These are phyloP conservation scores for Tagetes erecta DNA, from an alignment of 129 eudicot genomes.

Conservation along the genomic window DNA sequence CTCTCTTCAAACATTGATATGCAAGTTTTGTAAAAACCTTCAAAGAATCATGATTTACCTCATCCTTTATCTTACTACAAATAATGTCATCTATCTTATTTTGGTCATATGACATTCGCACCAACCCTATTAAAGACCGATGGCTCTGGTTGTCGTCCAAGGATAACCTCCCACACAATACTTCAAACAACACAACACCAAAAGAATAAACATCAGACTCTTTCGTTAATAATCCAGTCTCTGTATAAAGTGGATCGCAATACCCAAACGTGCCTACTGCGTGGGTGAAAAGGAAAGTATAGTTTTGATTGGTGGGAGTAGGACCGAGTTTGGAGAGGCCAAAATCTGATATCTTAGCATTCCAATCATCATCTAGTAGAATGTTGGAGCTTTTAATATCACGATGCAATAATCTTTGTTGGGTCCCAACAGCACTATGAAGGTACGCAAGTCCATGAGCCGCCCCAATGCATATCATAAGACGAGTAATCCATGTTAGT, in stretches of 20 bases:
- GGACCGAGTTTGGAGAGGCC: slow-evolving; percentile 22
- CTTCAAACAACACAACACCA: slow-evolving; percentile 33
- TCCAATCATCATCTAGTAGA: slow-evolving; percentile 25
- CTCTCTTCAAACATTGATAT: slow-evolving; percentile 10
- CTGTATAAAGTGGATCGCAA: slow-evolving; percentile 7
- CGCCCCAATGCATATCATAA: slow-evolving; percentile 32
- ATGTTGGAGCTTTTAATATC: slow-evolving; percentile 30
- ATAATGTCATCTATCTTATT: slow-evolving; percentile 1
- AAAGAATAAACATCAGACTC: slow-evolving; percentile 40
- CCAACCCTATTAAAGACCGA: not conserved
- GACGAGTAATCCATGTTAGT: slow-evolving; percentile 37
- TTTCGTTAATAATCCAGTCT: slow-evolving; percentile 28
- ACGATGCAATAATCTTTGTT: slow-evolving; percentile 12
- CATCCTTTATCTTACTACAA: not conserved
- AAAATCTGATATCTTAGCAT: slow-evolving; percentile 27
- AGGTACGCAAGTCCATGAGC: slow-evolving; percentile 23
- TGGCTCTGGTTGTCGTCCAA: not conserved
- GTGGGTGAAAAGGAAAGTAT: not conserved
- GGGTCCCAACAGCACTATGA: not conserved
- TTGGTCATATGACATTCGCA: not conserved
- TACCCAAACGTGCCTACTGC: slow-evolving; percentile 19
- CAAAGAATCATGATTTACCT: not conserved
- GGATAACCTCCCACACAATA: slow-evolving; percentile 35
- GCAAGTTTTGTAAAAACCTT: not conserved
- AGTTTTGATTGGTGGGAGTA: not conserved